These are phyloP conservation scores for Penicillium sumatraense DNA, from an alignment of 2,329 filamentous ascomycete species.

Conservation along the genomic window DNA sequence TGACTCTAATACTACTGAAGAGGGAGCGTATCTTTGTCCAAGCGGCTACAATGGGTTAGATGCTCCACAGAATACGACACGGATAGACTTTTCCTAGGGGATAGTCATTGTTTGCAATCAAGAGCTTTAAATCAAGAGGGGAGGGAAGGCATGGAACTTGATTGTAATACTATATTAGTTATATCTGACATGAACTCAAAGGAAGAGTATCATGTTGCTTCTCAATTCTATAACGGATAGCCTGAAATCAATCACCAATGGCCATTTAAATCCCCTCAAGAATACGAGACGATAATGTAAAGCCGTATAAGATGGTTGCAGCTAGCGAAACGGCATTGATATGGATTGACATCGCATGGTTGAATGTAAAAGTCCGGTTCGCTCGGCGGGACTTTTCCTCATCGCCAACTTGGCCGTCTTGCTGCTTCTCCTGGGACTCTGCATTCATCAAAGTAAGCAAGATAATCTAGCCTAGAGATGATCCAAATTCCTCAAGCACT, in stretches of 20 bases:
- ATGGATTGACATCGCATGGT: slow-evolving; percentile 51
- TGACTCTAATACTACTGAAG: slow-evolving; percentile 4
- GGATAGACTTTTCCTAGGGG: no score
- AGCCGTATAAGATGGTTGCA: slow-evolving; percentile 35
- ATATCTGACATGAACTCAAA: no score
- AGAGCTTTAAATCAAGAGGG: no score
- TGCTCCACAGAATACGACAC: not conserved
- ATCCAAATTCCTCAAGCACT: no score
- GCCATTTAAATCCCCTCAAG: slow-evolving; percentile 25
- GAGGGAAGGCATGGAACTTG: no score
- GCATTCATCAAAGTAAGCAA: no score
- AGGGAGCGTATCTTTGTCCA: slow-evolving; percentile 18
- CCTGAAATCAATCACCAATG: no score
- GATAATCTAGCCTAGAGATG: no score
- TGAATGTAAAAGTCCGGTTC: slow-evolving; percentile 40
- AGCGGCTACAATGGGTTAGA: not conserved
- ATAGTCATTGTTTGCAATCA: no score
- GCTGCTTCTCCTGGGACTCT: slow-evolving; percentile 14
- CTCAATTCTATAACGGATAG: no score
- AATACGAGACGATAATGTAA: slow-evolving; percentile 27
- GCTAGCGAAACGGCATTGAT: slow-evolving; percentile 46
- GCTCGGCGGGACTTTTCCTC: slow-evolving; percentile 17
- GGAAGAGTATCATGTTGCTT: no score
- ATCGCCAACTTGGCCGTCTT: not conserved
- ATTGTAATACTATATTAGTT: no score